Percentiles rank a stretch among this genome's conserved stretches.
phyloP scores from a whole-genome alignment of 257 asterid species.

The Solanum corneliomulleri region DNA sequence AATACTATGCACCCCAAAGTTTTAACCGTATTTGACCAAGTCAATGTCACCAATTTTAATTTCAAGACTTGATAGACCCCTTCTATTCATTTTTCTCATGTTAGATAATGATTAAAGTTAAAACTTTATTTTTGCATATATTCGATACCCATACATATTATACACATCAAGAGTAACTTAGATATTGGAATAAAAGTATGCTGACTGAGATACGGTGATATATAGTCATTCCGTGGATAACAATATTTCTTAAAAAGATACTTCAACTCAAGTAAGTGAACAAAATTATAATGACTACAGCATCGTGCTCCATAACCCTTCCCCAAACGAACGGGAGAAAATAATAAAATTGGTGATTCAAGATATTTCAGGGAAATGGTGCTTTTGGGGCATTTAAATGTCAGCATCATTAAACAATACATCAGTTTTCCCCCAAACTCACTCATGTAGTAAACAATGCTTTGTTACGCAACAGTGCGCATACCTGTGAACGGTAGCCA shows the following conservation, averaged over 20 bases:
- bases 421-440: neutral
- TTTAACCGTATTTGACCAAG: neutral
- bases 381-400: neutral
- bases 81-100: neutral
- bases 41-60: neutral
- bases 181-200: neutral
- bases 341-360: neutral
- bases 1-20: neutral
- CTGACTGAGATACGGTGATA: neutral
- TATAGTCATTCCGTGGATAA: neutral
- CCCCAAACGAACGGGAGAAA: neutral
- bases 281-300: neutral
- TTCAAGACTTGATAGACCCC: neutral
- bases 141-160: neutral
- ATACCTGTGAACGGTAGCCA: slow-evolving; percentile 73
- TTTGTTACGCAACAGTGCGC: neutral
- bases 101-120: neutral
- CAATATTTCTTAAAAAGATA: neutral
- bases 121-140: neutral
- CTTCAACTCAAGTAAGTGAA: neutral
- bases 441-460: neutral
- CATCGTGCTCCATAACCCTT: neutral
- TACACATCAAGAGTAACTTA: neutral
- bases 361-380: neutral
- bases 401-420: neutral